Evolutionary conservation across 352 stramenopile genomes (phyloP).

Genomic region (Pythium phragmitis): DNA sequence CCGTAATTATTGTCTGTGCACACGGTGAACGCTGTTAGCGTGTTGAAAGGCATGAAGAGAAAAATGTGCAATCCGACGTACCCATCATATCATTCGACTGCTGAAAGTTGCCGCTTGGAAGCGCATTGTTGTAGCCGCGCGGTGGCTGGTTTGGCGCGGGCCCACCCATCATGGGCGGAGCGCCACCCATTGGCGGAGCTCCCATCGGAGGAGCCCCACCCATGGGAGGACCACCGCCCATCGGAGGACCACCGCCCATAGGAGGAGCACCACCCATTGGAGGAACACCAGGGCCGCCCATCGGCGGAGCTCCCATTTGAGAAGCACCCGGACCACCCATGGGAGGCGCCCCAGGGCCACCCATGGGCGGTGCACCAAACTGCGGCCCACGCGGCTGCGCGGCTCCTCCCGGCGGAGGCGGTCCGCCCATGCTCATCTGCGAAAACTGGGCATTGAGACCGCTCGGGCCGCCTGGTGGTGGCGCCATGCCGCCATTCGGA

Average conservation of each 20-base stretch:
- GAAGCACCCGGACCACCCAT: slow-evolving; percentile 25
- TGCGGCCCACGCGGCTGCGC: slow-evolving; percentile 20
- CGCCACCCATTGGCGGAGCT: slow-evolving; percentile 23
- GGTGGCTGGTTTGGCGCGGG: slow-evolving; percentile 21
- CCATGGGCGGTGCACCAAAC: slow-evolving; percentile 30
- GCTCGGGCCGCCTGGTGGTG: slow-evolving; percentile 11
- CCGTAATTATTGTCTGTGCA: slow-evolving; percentile 50
- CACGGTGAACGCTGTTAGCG: not conserved
- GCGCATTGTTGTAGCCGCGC: slow-evolving; percentile 24
- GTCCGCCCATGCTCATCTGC: slow-evolving; percentile 65
- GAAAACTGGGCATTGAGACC: slow-evolving; percentile 59
- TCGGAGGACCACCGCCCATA: slow-evolving; percentile 20
- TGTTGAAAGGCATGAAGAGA: not conserved
- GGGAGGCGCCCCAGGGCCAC: slow-evolving; percentile 16
- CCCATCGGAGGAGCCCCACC: slow-evolving; percentile 28
- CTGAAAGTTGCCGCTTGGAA: slow-evolving; percentile 82
- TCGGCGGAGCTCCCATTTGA: slow-evolving; percentile 5
- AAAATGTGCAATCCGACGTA: slow-evolving; percentile 27
- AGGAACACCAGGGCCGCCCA: no score
- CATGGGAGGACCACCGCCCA: slow-evolving; percentile 31
- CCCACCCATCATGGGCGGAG: slow-evolving; percentile 27
- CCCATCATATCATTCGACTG: slow-evolving; percentile 75
- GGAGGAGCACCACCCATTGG: no score
- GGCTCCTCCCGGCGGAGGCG: slow-evolving; percentile 19
- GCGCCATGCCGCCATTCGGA: slow-evolving; percentile 23